Conservation (phyloP, 441 rosid species). For the Gossypium schwendimanii region DNA sequence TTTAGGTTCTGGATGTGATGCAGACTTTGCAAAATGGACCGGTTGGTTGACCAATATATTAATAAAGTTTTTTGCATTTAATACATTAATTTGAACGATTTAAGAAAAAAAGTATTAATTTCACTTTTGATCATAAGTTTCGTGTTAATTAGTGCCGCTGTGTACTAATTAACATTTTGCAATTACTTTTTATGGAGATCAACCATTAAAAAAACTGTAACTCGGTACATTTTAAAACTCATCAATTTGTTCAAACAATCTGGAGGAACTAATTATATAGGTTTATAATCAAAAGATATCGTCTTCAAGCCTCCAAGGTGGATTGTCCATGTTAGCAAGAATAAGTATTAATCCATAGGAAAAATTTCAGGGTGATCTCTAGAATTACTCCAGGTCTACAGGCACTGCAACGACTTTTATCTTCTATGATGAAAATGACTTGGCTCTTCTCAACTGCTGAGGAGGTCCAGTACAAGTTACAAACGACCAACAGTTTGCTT, state of each 20-base stretch:
- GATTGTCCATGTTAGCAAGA: neutral
- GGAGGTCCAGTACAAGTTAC: conserved; percentile 15
- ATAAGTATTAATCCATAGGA: neutral
- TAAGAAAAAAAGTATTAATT: neutral
- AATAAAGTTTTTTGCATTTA: neutral
- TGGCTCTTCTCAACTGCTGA: conserved; percentile 2
- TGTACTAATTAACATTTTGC: neutral
- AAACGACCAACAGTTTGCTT: conserved; percentile 24
- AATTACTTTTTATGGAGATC: neutral
- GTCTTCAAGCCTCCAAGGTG: neutral
- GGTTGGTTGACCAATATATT: neutral
- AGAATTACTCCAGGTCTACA: neutral
- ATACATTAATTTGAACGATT: neutral
- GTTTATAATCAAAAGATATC: neutral
- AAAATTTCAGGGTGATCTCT: neutral
- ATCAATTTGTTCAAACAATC: neutral
- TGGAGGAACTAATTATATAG: neutral
- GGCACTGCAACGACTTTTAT: neutral
- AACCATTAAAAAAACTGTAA: neutral
- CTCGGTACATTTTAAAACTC: neutral
- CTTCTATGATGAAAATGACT: conserved; percentile 15
- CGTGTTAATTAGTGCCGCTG: neutral
- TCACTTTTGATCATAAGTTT: neutral
- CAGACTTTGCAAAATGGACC: neutral
- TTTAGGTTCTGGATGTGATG: neutral